phyloP scores from a whole-genome alignment of 805 yeast species.

The Priceomyces melissophilus region DNA sequence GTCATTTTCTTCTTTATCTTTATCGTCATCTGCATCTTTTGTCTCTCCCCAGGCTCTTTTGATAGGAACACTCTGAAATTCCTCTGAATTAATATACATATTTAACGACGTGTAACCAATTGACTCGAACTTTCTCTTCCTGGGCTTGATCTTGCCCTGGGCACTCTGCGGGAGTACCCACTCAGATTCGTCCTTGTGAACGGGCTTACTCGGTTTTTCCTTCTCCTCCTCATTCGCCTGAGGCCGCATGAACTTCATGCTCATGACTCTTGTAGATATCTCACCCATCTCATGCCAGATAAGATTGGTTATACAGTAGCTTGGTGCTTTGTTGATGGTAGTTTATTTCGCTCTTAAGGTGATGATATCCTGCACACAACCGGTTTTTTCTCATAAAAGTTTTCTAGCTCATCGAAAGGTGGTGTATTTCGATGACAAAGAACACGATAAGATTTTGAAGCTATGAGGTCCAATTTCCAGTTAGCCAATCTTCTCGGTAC shows the following conservation, averaged over 20 bases:
- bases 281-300: slow-evolving; percentile 22
- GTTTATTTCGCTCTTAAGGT: background rate
- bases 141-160: slow-evolving; percentile 22
- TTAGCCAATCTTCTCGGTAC: slow-evolving; percentile 90
- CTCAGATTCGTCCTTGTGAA: slow-evolving; percentile 47
- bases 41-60: slow-evolving; percentile 17
- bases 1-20: background rate
- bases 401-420: slow-evolving; percentile 9
- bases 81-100: slow-evolving; percentile 16
- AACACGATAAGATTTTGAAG: background rate
- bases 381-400: slow-evolving; percentile 4
- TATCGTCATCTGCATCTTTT: slow-evolving; percentile 1
- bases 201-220: slow-evolving; percentile 29
- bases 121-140: slow-evolving; percentile 21
- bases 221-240: slow-evolving; percentile 36
- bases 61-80: slow-evolving; percentile 4
- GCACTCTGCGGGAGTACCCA: slow-evolving; percentile 44
- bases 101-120: slow-evolving; percentile 43
- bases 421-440: slow-evolving; percentile 1
- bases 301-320: background rate
- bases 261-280: slow-evolving; percentile 67
- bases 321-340: background rate
- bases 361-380: slow-evolving; percentile 4
- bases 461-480: slow-evolving; percentile 84
- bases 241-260: slow-evolving; percentile 66